Base-by-base conservation (phyloP, 306 rosid genomes). In the Albizia julibrissin region DNA sequence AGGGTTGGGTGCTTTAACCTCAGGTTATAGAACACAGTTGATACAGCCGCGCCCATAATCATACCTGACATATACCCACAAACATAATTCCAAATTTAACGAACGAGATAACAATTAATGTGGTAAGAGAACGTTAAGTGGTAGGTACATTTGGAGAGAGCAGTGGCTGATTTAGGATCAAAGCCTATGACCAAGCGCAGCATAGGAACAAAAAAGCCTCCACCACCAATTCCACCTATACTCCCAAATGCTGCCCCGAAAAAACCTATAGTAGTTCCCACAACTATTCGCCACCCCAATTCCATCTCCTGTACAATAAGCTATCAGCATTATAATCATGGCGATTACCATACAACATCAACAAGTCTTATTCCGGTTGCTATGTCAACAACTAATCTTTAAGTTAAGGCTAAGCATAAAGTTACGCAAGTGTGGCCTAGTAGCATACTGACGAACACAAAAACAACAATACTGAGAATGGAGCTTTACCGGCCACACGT, bases 201-300 rank as follows among this genome's bases (percentile, higher is more conserved):
- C 94, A 91, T 93, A 3, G 97, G 97, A 78, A 91, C 96, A 33
- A 90, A 93, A 84, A 93, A 88, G 26, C 97, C 97, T 8, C 97
- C 97, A 11, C 97, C 97, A 34, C 97, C 97, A 49, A 91, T 89
- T 8, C 97, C 97, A 18, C 97, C 97, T 4, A 93, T 91, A 70
- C 94, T 93, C 67, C 97, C 96, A 66, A 90, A 91, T 1, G 97
- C 92, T 0, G 90, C 97, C 72, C 97, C 97, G 39, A 80, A 82
- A 76, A 93, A 93, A 18, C 93, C 97, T 77, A 93, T 29, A 10
- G 89, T 4, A 10, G 82, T 62, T 3, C 96, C 97, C 59, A 85
- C 46, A 42, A 93, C 43, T 74, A 86, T 91, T 86, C 80, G 73
- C 97, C 96, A 93, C 44, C 93, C 93, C 21, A 93, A 89, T 73